Conservation (phyloP, 2,329 filamentous ascomycete genomes). For the Apiospora rasikravindrae region DNA sequence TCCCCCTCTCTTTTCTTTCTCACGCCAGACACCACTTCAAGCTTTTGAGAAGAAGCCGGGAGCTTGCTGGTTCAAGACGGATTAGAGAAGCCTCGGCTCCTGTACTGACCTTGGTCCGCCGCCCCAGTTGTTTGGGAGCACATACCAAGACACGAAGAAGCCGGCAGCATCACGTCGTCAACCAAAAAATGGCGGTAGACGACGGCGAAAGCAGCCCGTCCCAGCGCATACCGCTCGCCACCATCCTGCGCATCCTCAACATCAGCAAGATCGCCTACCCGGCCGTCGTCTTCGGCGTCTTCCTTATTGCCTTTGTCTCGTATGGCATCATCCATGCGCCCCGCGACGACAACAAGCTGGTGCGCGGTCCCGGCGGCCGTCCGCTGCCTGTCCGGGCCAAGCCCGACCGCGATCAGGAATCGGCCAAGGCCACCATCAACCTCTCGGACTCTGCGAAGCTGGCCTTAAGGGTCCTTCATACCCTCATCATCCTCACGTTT, state of each 20-base stretch:
- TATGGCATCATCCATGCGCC: slow-evolving; percentile 20
- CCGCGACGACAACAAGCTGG: slow-evolving; percentile 17
- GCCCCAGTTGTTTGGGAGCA: slow-evolving; percentile 11
- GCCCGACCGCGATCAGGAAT: background rate
- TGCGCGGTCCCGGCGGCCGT: slow-evolving; percentile 19
- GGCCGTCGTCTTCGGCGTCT: slow-evolving; percentile 18
- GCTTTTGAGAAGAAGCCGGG: background rate
- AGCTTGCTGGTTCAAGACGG: slow-evolving; percentile 17
- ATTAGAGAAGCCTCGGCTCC: background rate
- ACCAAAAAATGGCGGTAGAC: slow-evolving; percentile 3
- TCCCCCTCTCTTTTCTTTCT: background rate
- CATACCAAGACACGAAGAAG: background rate
- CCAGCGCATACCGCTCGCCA: slow-evolving; percentile 5
- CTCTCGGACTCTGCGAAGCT: background rate
- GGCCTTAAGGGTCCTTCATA: background rate
- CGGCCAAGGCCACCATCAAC: background rate
- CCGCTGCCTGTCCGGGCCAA: slow-evolving; percentile 19
- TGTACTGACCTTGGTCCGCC: background rate
- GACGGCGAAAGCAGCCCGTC: background rate
- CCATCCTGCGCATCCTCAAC: slow-evolving; percentile 14
- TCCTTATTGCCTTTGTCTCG: background rate
- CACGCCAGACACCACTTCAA: background rate
- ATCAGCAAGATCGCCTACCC: slow-evolving; percentile 10
- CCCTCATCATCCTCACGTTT: slow-evolving; percentile 16
- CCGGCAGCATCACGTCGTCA: background rate